Base-by-base conservation (phyloP, 192 early-diverging fungal genomes). In the Jimgerdemannia flammicorona region DNA sequence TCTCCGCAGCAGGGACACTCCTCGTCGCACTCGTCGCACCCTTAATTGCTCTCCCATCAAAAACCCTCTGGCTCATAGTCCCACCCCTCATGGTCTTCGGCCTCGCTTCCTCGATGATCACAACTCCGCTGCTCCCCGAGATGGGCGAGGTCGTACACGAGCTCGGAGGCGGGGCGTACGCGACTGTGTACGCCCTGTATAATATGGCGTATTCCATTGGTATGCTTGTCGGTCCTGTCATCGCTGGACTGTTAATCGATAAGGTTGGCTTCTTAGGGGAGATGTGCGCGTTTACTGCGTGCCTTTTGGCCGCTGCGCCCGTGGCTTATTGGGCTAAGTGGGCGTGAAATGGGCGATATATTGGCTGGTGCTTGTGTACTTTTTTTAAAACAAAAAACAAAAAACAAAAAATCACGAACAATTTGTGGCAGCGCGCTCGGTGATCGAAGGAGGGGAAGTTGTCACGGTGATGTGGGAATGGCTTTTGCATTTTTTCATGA, bases 131-230 rank as follows among this genome's bases (percentile, higher is more conserved):
- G 19, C 72, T 93, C 64, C 91, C 92, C 43, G 85, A 87, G 64
- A 89, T 95, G 89, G 90, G 87, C 41, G 86, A 88, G 29, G 86
- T 86, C 64, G 91, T 92, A 44, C 78, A 87, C 73, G 81, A 89
- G 40, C 87, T 86, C 77, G 91, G 91, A 64, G 86, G 87, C 76
- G 83, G 82, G 43, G 86, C 85, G 39, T 88, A 84, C 70, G 87
- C 82, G 64, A 81, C 83, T 3, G 87, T 90, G 3, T 93, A 92
- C 78, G 91, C 91, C 4, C 77, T 94, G 44, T 92, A 90, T 78
- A 94, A 93, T 78, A 90, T 93, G 78, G 87, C 91, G 0, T 94
- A 90, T 66, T 89, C 90, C 29, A 74, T 89, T n/a, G 90, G 91
- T n/a, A 91, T 93, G 84, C 89, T 93, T 65, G 73, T 90, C 40